Base-by-base conservation (phyloP, 2,329 filamentous ascomycete genomes). In the Thelonectria olida region DNA sequence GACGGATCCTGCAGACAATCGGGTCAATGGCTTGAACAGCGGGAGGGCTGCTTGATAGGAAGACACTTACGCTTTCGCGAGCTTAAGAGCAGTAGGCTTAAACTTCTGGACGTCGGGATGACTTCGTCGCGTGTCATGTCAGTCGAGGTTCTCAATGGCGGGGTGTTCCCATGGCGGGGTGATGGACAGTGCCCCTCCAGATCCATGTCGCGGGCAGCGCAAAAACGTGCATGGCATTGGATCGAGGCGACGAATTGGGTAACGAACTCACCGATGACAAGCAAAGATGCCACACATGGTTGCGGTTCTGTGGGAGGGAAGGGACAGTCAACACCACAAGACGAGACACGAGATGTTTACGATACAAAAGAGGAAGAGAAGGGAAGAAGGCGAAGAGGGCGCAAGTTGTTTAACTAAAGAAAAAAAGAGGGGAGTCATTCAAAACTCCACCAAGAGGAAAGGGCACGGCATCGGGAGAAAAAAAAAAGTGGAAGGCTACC, bases 271-370 rank as follows among this genome's bases (percentile, higher is more conserved):
- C 93, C 87, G 85, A 81, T 97, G 92, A 82, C 94, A 97, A 74
- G 93, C 94, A 80, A 97, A 97, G 76, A 97, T 97, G 80, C 93
- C 93, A 90, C 93, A 97, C 93, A 97, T 97, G 73, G 78, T 91
- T 84, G 75, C 78, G 73, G 74, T 65, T 71, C 31, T 64, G 50
- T 45, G 17, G 36, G 23, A 15, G 41, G 31, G 28, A 23, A 31
- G 9, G 31, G 38, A 47, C 17, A 25, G 45, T 60, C 45, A 38
- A 56, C 23, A 52, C 52, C 47, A 56, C 52, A 28, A 19, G 27
- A 50, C 25, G 8, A 23, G 34, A 39, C 31, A 52, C 5, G 49
- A n/a, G 41, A 49, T 23, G 48, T 39, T 54, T 44, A 45, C 10
- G 42, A 12, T 23, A 44, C 52, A 60, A 45, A 25, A 62, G 48